Evolutionary conservation across 331 rosid species (phyloP).

Genomic region (Quercus phellos): DNA sequence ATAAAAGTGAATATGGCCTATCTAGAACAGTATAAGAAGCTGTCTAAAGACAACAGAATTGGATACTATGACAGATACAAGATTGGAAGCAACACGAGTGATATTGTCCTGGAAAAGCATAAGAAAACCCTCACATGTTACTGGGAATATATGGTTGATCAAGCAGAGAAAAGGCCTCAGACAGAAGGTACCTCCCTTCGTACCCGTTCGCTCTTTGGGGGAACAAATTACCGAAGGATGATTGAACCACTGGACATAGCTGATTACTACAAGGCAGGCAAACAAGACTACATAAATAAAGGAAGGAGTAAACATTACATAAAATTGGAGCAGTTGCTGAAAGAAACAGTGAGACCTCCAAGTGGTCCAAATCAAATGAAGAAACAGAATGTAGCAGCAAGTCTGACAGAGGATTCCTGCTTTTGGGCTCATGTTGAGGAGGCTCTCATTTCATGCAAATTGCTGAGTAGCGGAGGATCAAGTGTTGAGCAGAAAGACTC

Average conservation of each 20-base stretch:
- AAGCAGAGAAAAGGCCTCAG: conserved; percentile 46
- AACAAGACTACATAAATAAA: conserved; percentile 6
- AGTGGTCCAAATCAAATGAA: neutral
- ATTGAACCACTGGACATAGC: conserved; percentile 70
- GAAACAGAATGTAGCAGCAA: conserved; percentile 17
- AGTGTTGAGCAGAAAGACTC: conserved; percentile 13
- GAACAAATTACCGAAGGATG: conserved; percentile 50
- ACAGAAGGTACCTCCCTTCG: conserved; percentile 24
- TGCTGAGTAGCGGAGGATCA: neutral
- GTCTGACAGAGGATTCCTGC: conserved; percentile 54
- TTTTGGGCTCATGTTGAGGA: conserved; percentile 72
- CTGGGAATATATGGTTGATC: conserved; percentile 51
- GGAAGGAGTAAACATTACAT: conserved; percentile 33
- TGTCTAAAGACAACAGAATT: neutral
- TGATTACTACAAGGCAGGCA: conserved; percentile 25
- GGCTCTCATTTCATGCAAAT: conserved; percentile 29
- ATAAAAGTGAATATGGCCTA: conserved; percentile 31
- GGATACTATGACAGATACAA: conserved; percentile 70
- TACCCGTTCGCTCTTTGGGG: conserved; percentile 26
- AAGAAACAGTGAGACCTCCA: neutral
- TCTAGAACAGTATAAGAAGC: conserved; percentile 65
- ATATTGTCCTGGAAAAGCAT: no score
- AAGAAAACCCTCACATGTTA: conserved; percentile 45
- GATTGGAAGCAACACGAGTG: no score
- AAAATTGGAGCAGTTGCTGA: conserved; percentile 29